phyloP scores from a whole-genome alignment of 1,139 yeast species.

The Zygoascus sp. region DNA sequence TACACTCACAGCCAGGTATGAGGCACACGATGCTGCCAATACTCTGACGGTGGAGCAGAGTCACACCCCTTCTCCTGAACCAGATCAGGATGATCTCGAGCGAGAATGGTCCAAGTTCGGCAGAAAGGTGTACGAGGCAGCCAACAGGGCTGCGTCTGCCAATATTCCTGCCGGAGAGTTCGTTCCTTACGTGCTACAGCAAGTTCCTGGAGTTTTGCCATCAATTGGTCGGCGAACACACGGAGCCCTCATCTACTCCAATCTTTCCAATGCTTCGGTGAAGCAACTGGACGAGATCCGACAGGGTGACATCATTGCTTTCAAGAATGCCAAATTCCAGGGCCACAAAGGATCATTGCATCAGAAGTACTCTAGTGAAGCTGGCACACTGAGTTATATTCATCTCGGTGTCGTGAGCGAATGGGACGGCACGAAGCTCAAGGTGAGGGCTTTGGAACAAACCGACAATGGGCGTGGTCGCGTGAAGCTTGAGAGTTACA shows the following conservation, averaged over 20 bases:
- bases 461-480: constrained; percentile 41
- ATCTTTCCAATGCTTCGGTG: constrained; percentile 55
- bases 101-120: constrained; percentile 44
- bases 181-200: constrained; percentile 33
- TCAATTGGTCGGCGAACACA: constrained; percentile 64
- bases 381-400: constrained; percentile 42
- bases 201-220: constrained; percentile 44
- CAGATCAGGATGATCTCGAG: constrained; percentile 49
- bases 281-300: constrained; percentile 58
- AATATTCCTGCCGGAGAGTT: constrained; percentile 27
- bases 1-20: constrained; percentile 49
- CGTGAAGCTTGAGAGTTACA: constrained; percentile 58
- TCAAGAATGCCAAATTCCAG: constrained; percentile 69
- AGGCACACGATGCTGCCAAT: constrained; percentile 50
- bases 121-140: constrained; percentile 26
- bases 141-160: constrained; percentile 25
- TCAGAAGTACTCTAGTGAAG: constrained; percentile 42
- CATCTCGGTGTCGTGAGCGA: constrained; percentile 51
- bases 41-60: constrained; percentile 47
- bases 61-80: constrained; percentile 45
- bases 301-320: constrained; percentile 80
- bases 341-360: constrained; percentile 57
- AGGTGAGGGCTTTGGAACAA: constrained; percentile 66
- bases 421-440: constrained; percentile 70
- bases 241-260: constrained; percentile 69